Percentiles rank a stretch among this genome's conserved stretches.
Evolutionary conservation across 352 stramenopile species (phyloP).

Genomic region (Phytophthora vignae): DNA sequence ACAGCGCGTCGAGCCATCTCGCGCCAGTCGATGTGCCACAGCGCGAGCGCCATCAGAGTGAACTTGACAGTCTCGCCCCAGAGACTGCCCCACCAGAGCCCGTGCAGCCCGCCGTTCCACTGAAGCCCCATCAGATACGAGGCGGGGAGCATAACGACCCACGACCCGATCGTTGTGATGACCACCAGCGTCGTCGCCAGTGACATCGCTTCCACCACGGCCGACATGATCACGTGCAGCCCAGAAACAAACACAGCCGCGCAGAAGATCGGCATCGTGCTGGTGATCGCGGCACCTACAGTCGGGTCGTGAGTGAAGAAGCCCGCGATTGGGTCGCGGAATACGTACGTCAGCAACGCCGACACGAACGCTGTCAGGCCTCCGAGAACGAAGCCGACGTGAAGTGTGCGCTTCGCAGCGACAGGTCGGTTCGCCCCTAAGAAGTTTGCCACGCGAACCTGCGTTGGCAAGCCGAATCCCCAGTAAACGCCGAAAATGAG

Average conservation of each 20-base stretch:
- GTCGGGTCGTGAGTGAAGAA: slow-evolving; percentile 76
- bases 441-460: slow-evolving; percentile 82
- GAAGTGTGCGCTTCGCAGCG: slow-evolving; percentile 62
- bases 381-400: slow-evolving; percentile 74
- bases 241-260: slow-evolving; percentile 77
- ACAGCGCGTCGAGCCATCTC: slow-evolving; percentile 73
- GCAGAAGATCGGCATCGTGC: slow-evolving; percentile 75
- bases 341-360: slow-evolving; percentile 58
- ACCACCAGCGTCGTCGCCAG: slow-evolving; percentile 73
- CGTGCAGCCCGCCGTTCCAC: slow-evolving; percentile 55
- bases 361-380: slow-evolving; percentile 62
- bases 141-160: slow-evolving; percentile 71
- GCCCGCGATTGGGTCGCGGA: slow-evolving; percentile 52
- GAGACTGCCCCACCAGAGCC: slow-evolving; percentile 83
- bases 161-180: slow-evolving; percentile 76
- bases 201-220: slow-evolving; percentile 84
- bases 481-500: slow-evolving; percentile 88
- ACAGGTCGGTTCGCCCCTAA: slow-evolving; percentile 71
- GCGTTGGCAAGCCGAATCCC: slow-evolving; percentile 82
- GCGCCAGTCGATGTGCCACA: slow-evolving; percentile 74
- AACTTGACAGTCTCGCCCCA: slow-evolving; percentile 81
- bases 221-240: slow-evolving; percentile 79
- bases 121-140: slow-evolving; percentile 71
- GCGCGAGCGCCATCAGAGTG: slow-evolving; percentile 58
- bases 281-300: slow-evolving; percentile 58